Base-by-base conservation (phyloP, 371 early-diverging fungal genomes). In the Actinomucor elegans region DNA sequence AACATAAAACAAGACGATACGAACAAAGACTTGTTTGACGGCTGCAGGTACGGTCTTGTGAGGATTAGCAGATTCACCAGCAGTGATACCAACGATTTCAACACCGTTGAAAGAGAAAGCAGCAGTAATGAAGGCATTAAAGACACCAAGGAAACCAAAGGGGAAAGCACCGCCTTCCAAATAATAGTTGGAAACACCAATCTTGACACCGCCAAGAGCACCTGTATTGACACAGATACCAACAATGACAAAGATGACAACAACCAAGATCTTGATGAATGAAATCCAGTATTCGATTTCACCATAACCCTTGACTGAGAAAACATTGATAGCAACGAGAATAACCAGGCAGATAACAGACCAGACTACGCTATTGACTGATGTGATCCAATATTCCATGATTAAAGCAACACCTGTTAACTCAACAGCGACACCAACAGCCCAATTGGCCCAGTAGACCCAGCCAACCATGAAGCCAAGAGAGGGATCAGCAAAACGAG, bases 31-130 rank as follows among this genome's bases (percentile, higher is more conserved):
- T 55, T 85, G 84, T 34, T 83, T 79, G 38, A 90, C 89, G 14
- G 89, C 90, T 6, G 80, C 65, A 26, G 92, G 92, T 0, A 91
- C 83, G 29, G 87, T 84, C 57, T 84, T 83, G 26, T 79, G 83
- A 47, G 83, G 91, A 57, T 87, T 88, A 12, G 69, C 69, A 26
- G 85, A 80, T 70, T 90, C 89, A 63, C 88, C 89, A 26, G 86
- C 86, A 15, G 91, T 82, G 52, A 90, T 81, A 59, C 88, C 88
- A 18, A 88, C 77, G 17, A 88, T 74, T 66, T 87, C 91, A 3
- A 90, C 89, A 56, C 94, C 93, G 29, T 92, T 91, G 70, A 91
- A 93, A 15, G 87, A 80, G 57, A 90, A 94, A 40, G 90, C 92
- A 5, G 93, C 92, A 47, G 89, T 83, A 18, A 92, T 70, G 52